Evolutionary conservation across 805 yeast genomes (phyloP).

Genomic region (Hanseniaspora mollemarum): DNA sequence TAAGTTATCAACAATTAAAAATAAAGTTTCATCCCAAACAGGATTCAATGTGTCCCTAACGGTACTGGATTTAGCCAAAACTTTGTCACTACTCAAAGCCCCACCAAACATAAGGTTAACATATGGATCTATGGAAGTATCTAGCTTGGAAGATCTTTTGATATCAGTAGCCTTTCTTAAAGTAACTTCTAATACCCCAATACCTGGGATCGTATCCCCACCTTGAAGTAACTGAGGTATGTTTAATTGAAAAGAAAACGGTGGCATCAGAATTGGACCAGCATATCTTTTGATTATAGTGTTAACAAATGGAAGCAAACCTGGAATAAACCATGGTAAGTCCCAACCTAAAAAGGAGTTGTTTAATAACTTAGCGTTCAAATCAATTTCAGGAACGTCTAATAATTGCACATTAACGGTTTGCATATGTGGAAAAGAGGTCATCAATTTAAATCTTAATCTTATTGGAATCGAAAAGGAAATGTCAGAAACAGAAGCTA

Average conservation of each 20-base stretch:
- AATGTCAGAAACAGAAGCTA: constrained; percentile 58
- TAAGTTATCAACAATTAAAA: constrained; percentile 57
- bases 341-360: constrained; percentile 82
- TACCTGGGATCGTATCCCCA: constrained; percentile 65
- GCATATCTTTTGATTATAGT: constrained; percentile 75
- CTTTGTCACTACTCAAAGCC: constrained; percentile 30
- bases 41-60: constrained; percentile 61
- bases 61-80: constrained; percentile 50
- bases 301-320: constrained; percentile 67
- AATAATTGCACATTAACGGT: constrained; percentile 75
- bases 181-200: constrained; percentile 71
- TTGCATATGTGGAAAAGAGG: constrained; percentile 85
- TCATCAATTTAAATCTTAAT: constrained; percentile 78
- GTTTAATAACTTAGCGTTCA: constrained; percentile 59
- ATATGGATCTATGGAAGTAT: constrained; percentile 85
- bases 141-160: constrained; percentile 52
- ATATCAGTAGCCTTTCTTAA: constrained; percentile 57
- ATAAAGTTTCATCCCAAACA: constrained; percentile 70
- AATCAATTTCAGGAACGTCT: constrained; percentile 84
- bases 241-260: constrained; percentile 86
- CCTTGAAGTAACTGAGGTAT: constrained; percentile 72
- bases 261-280: constrained; percentile 80
- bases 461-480: constrained; percentile 66
- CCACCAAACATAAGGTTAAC: constrained; percentile 50
- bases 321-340: constrained; percentile 65